Percentiles rank a stretch among this genome's conserved stretches.
These are phyloP conservation scores for Colletotrichum sidae DNA, from an alignment of 2,329 filamentous ascomycete genomes.

Conservation along the genomic window DNA sequence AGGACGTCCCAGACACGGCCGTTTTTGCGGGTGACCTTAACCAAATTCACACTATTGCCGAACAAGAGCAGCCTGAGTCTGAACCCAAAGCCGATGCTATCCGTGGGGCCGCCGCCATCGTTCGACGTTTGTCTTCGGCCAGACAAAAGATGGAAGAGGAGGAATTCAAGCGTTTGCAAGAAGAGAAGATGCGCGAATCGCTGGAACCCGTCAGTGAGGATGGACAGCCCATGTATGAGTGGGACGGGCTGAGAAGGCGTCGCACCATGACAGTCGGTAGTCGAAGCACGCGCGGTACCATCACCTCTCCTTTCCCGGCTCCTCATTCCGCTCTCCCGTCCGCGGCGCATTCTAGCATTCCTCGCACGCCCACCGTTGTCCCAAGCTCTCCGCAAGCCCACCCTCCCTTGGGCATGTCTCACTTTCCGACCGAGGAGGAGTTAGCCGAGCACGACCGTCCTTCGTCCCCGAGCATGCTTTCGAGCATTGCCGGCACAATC, in stretches of 20 bases:
- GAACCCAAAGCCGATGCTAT: slow-evolving; percentile 98
- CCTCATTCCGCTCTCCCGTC: slow-evolving; percentile 21
- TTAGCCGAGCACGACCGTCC: slow-evolving; percentile 65
- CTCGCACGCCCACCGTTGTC: slow-evolving; percentile 41
- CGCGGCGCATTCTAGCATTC: slow-evolving; percentile 42
- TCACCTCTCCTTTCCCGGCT: slow-evolving; percentile 23
- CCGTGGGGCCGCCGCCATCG: slow-evolving; percentile 87
- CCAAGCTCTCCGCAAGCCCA: slow-evolving; percentile 53
- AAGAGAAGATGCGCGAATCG: slow-evolving; percentile 78
- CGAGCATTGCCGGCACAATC: slow-evolving; percentile 69
- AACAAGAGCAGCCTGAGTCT: slow-evolving; percentile 94
- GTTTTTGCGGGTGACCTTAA: slow-evolving; percentile 94
- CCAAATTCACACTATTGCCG: slow-evolving; percentile 93
- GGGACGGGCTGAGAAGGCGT: slow-evolving; percentile 88
- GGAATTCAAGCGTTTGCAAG: slow-evolving; percentile 81
- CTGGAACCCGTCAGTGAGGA: slow-evolving; percentile 84
- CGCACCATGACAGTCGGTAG: slow-evolving; percentile 63
- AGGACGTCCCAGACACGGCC: slow-evolving; percentile 93
- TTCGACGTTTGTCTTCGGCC: slow-evolving; percentile 82
- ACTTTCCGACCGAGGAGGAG: slow-evolving; percentile 77
- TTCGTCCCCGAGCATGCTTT: slow-evolving; percentile 60
- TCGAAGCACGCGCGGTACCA: slow-evolving; percentile 37
- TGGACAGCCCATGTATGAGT: slow-evolving; percentile 78
- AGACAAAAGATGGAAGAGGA: slow-evolving; percentile 83
- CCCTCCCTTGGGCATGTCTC: slow-evolving; percentile 88